A percentile compares a stretch with the other conserved stretches of the same genome.
These are phyloP conservation scores for Leucocoprinus sp. DNA, from an alignment of 768 basidiomycete species.

Conservation along the genomic window DNA sequence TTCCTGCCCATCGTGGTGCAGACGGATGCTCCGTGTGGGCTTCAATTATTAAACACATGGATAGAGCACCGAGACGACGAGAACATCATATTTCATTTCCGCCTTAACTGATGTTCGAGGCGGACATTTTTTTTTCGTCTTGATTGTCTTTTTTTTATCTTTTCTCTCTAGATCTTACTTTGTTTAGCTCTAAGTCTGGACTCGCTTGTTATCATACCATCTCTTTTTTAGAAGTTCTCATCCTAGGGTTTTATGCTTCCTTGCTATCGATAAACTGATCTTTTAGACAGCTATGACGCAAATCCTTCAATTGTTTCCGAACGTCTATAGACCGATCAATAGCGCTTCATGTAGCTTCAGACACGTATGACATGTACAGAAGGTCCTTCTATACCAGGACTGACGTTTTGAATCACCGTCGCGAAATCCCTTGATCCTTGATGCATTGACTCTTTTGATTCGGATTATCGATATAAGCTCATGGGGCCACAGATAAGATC, in stretches of 20 bases:
- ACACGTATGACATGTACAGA: no score
- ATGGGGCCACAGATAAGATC: no score
- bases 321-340: background rate
- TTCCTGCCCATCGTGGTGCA: background rate
- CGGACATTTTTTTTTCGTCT: background rate
- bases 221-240: no score
- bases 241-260: background rate
- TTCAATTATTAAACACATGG: background rate
- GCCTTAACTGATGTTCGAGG: background rate
- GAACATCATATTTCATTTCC: slow-evolving; percentile 8
- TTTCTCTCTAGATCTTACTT: background rate
- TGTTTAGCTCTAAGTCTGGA: no score
- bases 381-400: background rate
- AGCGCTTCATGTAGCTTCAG: background rate
- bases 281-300: slow-evolving; percentile 4
- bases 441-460: no score
- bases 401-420: no score
- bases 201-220: no score
- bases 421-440: no score
- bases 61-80: background rate
- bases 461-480: no score
- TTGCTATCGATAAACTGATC: background rate
- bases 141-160: background rate
- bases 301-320: background rate
- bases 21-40: background rate